Conservation (phyloP, 805 yeast genomes). For the Debaryomyces castellii region DNA sequence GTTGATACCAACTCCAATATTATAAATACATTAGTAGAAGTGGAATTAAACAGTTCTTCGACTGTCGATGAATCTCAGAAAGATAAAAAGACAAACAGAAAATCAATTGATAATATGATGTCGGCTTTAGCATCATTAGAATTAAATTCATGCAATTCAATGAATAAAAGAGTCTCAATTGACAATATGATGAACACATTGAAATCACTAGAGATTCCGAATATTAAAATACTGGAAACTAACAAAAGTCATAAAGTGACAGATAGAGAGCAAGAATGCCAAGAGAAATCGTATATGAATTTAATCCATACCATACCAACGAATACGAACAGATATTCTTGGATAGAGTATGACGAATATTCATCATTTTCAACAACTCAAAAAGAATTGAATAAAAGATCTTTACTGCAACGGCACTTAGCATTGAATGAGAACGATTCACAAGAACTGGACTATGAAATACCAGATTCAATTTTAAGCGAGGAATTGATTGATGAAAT, state of each 20-base stretch:
- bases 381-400: background rate
- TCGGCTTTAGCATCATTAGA: conserved; percentile 20
- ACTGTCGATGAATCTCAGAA: no score
- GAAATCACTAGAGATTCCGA: conserved; percentile 6
- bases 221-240: no score
- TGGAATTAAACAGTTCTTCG: no score
- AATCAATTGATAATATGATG: conserved; percentile 35
- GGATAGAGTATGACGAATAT: conserved; percentile 29
- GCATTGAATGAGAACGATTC: background rate
- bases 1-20: background rate
- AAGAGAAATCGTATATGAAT: background rate
- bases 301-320: background rate
- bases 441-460: conserved; percentile 1
- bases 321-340: conserved; percentile 22
- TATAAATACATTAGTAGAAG: no score
- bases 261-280: background rate
- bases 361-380: conserved; percentile 11
- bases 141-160: background rate
- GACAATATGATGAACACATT: conserved; percentile 24
- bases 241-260: no score
- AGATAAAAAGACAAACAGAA: no score
- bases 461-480: conserved; percentile 14
- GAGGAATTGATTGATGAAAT: conserved; percentile 36
- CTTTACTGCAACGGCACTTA: background rate
- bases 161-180: conserved; percentile 16